These are phyloP conservation scores for Keithomyces neogunnii DNA, from an alignment of 2,329 filamentous ascomycete genomes.

Conservation along the genomic window DNA sequence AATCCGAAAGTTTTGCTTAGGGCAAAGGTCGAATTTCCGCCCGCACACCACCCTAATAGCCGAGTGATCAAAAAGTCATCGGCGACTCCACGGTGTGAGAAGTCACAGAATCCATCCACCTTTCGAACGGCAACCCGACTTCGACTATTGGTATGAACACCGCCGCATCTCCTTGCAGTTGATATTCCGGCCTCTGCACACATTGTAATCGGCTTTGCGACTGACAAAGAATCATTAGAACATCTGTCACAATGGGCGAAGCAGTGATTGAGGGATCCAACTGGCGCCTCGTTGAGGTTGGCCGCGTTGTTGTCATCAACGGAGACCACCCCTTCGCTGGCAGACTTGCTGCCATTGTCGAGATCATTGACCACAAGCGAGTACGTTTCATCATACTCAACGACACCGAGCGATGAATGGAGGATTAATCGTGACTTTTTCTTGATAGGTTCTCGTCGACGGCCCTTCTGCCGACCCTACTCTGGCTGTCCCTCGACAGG, in stretches of 20 bases:
- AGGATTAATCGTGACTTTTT: slow-evolving; percentile 4
- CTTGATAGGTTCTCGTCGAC: slow-evolving; percentile 79
- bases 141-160: slow-evolving; percentile 31
- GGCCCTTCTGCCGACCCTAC: slow-evolving; percentile 78
- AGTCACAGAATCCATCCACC: slow-evolving; percentile 28
- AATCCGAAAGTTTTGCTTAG: slow-evolving; percentile 29
- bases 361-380: slow-evolving; percentile 99
- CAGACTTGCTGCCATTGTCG: slow-evolving; percentile 88
- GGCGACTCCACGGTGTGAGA: slow-evolving; percentile 27
- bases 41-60: slow-evolving; percentile 30
- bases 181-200: neutral
- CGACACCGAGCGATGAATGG: neutral
- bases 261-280: slow-evolving; percentile 72
- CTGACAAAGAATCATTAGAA: slow-evolving; percentile 35
- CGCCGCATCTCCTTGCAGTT: slow-evolving; percentile 7
- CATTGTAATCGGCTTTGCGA: slow-evolving; percentile 12
- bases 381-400: slow-evolving; percentile 55
- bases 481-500: slow-evolving; percentile 77
- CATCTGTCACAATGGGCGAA: slow-evolving; percentile 68
- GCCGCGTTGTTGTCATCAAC: slow-evolving; percentile 91
- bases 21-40: slow-evolving; percentile 32
- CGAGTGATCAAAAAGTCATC: slow-evolving; percentile 33
- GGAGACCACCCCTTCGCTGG: slow-evolving; percentile 67
- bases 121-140: slow-evolving; percentile 27
- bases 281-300: slow-evolving; percentile 97